Conservation (phyloP, 148 eudicot species). For the Silene conica region DNA sequence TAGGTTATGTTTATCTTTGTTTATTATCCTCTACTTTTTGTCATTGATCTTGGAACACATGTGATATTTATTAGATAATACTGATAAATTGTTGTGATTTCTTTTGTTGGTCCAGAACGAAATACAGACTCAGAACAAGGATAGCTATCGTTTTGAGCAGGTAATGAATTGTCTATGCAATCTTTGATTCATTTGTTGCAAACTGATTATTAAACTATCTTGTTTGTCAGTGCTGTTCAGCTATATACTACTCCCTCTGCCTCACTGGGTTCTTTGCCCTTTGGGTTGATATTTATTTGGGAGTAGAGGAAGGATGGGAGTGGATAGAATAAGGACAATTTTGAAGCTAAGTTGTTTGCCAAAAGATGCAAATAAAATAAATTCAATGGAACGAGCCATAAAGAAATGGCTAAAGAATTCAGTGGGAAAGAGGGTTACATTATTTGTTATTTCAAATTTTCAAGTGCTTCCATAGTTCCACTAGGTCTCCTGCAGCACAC, state of each 20-base stretch:
- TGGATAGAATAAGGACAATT: too few species aligned
- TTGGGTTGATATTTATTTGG: too few species aligned
- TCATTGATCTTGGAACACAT: not conserved
- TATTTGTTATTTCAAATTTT: not conserved
- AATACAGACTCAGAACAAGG: constrained; percentile 76
- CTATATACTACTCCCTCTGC: too few species aligned
- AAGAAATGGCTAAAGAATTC: too few species aligned
- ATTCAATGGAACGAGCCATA: too few species aligned
- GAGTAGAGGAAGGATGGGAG: too few species aligned
- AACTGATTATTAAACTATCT: not conserved
- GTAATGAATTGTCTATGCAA: constrained; percentile 30
- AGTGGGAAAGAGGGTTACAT: not conserved
- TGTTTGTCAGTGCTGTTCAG: not conserved
- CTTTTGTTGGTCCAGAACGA: constrained; percentile 70
- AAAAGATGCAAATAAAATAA: too few species aligned
- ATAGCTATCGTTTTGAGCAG: constrained; percentile 92
- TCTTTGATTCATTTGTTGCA: constrained; percentile 13
- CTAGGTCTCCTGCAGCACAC: too few species aligned
- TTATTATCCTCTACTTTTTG: not conserved
- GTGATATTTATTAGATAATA: not conserved
- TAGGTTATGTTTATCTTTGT: too few species aligned
- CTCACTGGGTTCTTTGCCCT: too few species aligned
- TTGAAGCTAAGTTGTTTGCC: too few species aligned
- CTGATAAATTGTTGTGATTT: not conserved
- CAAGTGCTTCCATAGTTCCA: not conserved